A percentile compares a stretch with the other conserved stretches of the same genome.
These are phyloP conservation scores for Apiotrichum mycotoxinovorans DNA, from an alignment of 1,284 basidiomycete genomes.

Conservation along the genomic window DNA sequence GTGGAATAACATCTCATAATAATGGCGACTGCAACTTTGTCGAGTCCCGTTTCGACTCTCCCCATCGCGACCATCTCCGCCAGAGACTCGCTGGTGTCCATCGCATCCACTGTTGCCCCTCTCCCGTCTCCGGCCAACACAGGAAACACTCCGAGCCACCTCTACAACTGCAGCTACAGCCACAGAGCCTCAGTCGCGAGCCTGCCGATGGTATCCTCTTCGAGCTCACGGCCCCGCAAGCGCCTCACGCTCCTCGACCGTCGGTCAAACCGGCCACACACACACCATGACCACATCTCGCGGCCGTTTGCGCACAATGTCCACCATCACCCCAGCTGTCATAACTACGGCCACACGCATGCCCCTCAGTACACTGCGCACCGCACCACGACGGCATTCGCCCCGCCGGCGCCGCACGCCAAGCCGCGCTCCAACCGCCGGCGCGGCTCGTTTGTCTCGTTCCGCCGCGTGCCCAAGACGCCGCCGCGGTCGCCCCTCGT, in stretches of 20 bases:
- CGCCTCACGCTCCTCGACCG: not conserved
- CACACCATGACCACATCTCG: not conserved
- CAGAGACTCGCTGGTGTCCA: no score
- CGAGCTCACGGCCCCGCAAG: not conserved
- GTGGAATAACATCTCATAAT: no score
- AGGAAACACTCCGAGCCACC: no score
- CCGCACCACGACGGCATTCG: conserved; percentile 2
- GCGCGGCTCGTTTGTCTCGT: not conserved
- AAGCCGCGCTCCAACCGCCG: not conserved
- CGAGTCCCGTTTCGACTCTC: no score
- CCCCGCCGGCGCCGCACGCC: conserved; percentile 1
- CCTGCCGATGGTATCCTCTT: no score
- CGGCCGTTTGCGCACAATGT: not conserved
- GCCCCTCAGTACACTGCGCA: conserved; percentile 1
- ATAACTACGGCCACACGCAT: not conserved
- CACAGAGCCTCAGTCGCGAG: no score
- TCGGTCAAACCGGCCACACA: not conserved
- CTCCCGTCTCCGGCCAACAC: no score
- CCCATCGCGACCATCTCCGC: no score
- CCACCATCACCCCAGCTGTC: not conserved
- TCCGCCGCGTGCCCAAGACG: not conserved
- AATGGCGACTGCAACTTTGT: no score
- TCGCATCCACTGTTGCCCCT: no score
- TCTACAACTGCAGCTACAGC: no score
- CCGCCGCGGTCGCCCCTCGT: not conserved